Conservation (phyloP, 1,284 basidiomycete genomes). For the Omphalotus olearius region DNA sequence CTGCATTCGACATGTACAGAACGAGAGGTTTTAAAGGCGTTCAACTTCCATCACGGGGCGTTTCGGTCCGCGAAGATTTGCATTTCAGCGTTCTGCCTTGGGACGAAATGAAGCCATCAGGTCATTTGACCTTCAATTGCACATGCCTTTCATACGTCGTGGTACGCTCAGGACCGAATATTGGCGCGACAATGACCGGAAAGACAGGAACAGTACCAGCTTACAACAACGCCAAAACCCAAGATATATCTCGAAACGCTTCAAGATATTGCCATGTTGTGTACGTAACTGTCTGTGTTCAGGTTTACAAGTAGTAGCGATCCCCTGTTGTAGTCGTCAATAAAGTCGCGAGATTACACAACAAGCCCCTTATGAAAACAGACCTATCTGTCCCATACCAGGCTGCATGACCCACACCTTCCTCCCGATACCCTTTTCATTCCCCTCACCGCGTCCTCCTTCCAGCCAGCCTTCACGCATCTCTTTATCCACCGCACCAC, state of each 20-base stretch:
- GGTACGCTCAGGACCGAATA: too few relatives aligned
- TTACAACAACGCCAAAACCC: neutral
- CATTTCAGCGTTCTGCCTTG: too few relatives aligned
- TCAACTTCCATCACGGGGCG: too few relatives aligned
- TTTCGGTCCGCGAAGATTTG: too few relatives aligned
- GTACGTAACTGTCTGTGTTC: neutral
- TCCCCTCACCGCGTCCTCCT: slow-evolving; percentile 34
- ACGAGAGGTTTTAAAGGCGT: too few relatives aligned
- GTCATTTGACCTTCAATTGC: neutral
- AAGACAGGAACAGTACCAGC: too few relatives aligned
- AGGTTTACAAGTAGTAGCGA: slow-evolving; percentile 37
- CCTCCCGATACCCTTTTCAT: slow-evolving; percentile 43
- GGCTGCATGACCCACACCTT: slow-evolving; percentile 77
- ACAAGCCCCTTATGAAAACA: slow-evolving; percentile 18
- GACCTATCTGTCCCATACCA: slow-evolving; percentile 81
- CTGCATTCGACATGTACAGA: too few relatives aligned
- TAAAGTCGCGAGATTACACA: slow-evolving; percentile 2
- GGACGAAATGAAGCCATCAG: too few relatives aligned
- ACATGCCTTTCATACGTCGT: neutral
- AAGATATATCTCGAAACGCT: neutral
- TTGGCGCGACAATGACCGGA: too few relatives aligned
- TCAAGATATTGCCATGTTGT: neutral
- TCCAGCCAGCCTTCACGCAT: slow-evolving; percentile 71
- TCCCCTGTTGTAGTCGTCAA: slow-evolving; percentile 26
- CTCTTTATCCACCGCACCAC: slow-evolving; percentile 75